A percentile compares a stretch with the other conserved stretches of the same genome.
Evolutionary conservation across 2,329 filamentous ascomycete species (phyloP).

Genomic region (Tolypocladium album): DNA sequence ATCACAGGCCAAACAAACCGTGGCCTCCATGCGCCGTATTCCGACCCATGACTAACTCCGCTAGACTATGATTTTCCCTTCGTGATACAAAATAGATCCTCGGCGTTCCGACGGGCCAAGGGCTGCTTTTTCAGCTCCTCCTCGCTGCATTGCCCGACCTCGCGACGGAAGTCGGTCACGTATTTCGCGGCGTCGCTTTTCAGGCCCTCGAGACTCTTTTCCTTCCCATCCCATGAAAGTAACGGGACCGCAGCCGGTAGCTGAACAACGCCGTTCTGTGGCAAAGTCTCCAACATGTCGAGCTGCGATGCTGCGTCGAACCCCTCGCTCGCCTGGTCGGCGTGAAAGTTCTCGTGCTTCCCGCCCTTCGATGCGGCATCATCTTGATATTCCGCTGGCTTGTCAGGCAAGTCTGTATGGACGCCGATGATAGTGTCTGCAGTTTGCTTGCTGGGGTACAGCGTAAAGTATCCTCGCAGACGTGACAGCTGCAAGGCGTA

Average conservation of each 20-base stretch:
- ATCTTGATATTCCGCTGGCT: conserved; percentile 56
- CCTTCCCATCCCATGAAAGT: conserved; percentile 52
- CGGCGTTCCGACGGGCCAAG: conserved; percentile 26
- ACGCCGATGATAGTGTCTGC: conserved; percentile 53
- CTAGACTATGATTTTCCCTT: conserved; percentile 14
- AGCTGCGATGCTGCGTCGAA: conserved; percentile 32
- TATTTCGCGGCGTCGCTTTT: conserved; percentile 39
- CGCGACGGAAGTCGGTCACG: conserved; percentile 44
- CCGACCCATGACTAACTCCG: neutral
- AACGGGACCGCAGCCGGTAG: conserved; percentile 41
- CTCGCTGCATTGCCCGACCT: conserved; percentile 55
- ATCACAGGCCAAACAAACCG: neutral
- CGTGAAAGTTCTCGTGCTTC: conserved; percentile 9
- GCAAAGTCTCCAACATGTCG: conserved; percentile 37
- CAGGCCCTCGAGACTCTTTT: conserved; percentile 27
- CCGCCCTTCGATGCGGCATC: conserved; percentile 4
- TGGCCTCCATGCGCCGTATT: neutral
- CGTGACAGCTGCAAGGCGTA: conserved; percentile 67
- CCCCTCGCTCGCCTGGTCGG: conserved; percentile 19
- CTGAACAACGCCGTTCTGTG: conserved; percentile 30
- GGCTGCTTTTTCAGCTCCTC: conserved; percentile 12
- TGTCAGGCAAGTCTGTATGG: conserved; percentile 63
- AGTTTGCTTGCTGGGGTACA: conserved; percentile 60
- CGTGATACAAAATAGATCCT: conserved; percentile 54
- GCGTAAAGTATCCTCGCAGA: conserved; percentile 63